A percentile compares a stretch with the other conserved stretches of the same genome.
Evolutionary conservation across 2,329 filamentous ascomycete species (phyloP).

Genomic region (Dactylella cylindrospora): DNA sequence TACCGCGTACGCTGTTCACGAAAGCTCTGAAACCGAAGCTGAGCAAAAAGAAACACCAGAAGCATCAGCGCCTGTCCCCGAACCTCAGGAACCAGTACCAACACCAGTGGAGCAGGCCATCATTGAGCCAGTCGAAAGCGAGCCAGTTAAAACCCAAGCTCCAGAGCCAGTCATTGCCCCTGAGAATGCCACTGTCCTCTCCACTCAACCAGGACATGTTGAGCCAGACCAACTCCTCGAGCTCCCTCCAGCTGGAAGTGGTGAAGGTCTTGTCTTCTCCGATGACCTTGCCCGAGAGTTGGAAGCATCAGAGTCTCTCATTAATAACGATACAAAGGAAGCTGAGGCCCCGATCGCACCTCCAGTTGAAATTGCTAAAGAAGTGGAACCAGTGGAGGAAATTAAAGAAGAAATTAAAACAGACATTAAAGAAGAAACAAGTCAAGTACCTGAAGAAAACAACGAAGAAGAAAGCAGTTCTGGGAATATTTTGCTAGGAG

Average conservation of each 20-base stretch:
- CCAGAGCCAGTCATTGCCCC: constrained; percentile 9
- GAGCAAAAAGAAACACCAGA: not conserved
- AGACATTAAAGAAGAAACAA: constrained; percentile 31
- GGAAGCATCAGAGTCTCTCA: constrained; percentile 27
- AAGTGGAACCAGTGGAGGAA: constrained; percentile 2
- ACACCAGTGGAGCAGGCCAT: not conserved
- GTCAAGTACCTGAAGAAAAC: no score
- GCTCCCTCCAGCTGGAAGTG: constrained; percentile 30
- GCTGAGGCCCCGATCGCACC: constrained; percentile 14
- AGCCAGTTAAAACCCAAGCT: not conserved
- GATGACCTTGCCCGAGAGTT: constrained; percentile 34
- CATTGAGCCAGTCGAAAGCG: constrained; percentile 1
- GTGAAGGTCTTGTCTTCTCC: constrained; percentile 39
- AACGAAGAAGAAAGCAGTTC: constrained; percentile 20
- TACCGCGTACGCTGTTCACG: constrained; percentile 18
- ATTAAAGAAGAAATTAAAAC: constrained; percentile 23
- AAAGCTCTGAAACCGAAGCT: not conserved
- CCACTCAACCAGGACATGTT: constrained; percentile 28
- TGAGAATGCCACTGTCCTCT: constrained; percentile 29
- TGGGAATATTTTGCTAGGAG: constrained; percentile 22
- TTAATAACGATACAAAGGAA: constrained; percentile 13
- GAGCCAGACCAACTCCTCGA: constrained; percentile 22
- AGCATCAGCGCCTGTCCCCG: not conserved
- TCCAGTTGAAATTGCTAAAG: constrained; percentile 2
- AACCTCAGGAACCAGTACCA: not conserved